Base-by-base conservation (phyloP, 2,329 filamentous ascomycete species). In the Biscogniauxia sp. region DNA sequence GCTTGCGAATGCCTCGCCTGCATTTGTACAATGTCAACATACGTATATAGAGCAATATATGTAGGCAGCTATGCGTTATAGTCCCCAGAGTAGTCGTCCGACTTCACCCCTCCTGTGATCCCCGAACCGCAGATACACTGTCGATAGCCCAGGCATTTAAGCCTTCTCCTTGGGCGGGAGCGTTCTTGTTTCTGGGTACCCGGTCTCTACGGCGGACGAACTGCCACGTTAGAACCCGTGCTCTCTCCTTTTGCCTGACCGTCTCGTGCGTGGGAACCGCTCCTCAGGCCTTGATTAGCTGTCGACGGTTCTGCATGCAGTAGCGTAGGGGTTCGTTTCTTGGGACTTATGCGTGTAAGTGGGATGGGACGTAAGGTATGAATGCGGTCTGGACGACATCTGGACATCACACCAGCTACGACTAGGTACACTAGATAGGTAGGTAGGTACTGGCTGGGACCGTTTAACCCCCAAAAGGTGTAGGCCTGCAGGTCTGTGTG, bases 141-240 rank as follows among this genome's bases (percentile, higher is more conserved):
- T 53, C 23, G 51, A 52, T 15, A 52, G 37, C 37, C 5, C 15
- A 45, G 17, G 37, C 5, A 19, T 56, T 45, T n/a, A 45, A 45
- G 37, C 37, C 37, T 45, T 45, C 17, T 45, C 37, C 37, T 45
- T 45, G 37, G 37, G 15, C 37, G 37, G 17, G 17, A 45, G 17
- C 15, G 13, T n/a, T n/a, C 37, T 45, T 45, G 37, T 45, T 45
- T 45, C 37, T 45, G 37, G 37, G 37, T 15, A 45, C 37, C 37
- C 7, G 37, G 37, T n/a, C 45, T 55, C 51, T 60, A 55, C 62
- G 64, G 61, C 57, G 53, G 66, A 65, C 55, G 58, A 53, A 20
- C 61, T 68, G 70, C 70, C 70, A 72, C 70, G 70, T 72, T 67
- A 65, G 60, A 32, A 32, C 62, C 64, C 61, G 58, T 69, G 65